These are phyloP conservation scores for Picochlorum sp. DNA, from an alignment of 139 green algal genomes.

Conservation along the genomic window DNA sequence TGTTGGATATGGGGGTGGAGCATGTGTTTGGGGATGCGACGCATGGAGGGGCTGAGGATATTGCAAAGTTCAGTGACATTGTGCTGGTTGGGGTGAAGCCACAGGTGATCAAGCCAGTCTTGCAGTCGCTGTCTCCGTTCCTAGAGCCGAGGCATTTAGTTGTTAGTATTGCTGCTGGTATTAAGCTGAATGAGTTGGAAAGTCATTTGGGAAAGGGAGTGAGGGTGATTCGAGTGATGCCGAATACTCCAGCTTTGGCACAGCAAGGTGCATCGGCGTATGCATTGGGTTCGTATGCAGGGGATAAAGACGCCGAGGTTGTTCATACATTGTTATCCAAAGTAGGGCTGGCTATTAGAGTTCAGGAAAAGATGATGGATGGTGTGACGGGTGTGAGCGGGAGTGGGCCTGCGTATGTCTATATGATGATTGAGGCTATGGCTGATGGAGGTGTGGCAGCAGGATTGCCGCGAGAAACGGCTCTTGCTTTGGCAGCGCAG, in stretches of 20 bases:
- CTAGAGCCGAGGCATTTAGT: conserved; percentile 43
- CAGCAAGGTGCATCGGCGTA: conserved; percentile 28
- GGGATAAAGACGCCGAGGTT: conserved; percentile 45
- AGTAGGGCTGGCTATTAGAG: conserved; percentile 20
- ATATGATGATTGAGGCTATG: conserved; percentile 69
- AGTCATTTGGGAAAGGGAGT: conserved; percentile 11
- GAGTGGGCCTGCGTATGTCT: conserved; percentile 87
- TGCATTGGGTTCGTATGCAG: conserved; percentile 25
- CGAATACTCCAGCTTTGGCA: conserved; percentile 95
- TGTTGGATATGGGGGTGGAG: conserved; percentile 20
- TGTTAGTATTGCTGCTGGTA: conserved; percentile 87
- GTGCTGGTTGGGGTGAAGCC: conserved; percentile 71
- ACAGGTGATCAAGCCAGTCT: conserved; percentile 57
- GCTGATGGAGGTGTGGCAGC: conserved; percentile 65
- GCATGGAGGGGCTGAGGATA: conserved; percentile 2
- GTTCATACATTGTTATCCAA: conserved; percentile 48
- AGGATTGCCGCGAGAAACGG: conserved; percentile 61
- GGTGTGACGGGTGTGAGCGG: conserved; percentile 86
- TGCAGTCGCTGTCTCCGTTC: conserved; percentile 49
- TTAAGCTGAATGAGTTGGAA: conserved; percentile 51
- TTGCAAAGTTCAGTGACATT: conserved; percentile 7
- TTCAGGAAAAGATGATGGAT: conserved; percentile 76
- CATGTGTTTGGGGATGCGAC: conserved; percentile 14
- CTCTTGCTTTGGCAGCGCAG: conserved; percentile 59
- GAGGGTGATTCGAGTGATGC: conserved; percentile 58